Conservation (phyloP, 2,329 filamentous ascomycete species). For the Colletotrichum cereale region DNA sequence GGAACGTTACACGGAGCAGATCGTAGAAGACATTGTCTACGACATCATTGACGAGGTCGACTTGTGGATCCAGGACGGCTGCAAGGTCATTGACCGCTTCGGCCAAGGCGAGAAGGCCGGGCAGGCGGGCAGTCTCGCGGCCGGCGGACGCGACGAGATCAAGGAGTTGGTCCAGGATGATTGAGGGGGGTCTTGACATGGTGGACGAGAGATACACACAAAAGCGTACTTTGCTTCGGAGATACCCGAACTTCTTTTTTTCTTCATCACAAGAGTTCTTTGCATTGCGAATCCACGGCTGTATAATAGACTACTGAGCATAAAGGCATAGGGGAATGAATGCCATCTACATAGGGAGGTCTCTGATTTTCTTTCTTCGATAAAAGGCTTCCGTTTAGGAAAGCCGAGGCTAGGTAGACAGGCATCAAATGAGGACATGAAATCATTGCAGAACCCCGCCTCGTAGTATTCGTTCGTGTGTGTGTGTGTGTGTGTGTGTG, state of each 20-base stretch:
- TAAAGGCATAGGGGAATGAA: neutral
- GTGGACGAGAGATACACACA: neutral
- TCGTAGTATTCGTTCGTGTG: conserved; percentile 4
- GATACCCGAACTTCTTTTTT: conserved; percentile 28
- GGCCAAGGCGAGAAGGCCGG: conserved; percentile 54
- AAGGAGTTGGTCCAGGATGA: conserved; percentile 76
- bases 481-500: neutral
- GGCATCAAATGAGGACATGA: neutral
- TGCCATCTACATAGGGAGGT: neutral
- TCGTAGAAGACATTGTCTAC: conserved; percentile 92
- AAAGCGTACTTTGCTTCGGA: conserved; percentile 25
- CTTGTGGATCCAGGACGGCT: conserved; percentile 82
- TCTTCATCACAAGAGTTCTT: neutral
- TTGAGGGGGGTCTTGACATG: conserved; percentile 45
- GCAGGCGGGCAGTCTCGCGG: conserved; percentile 55
- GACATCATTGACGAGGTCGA: conserved; percentile 96
- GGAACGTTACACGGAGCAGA: conserved; percentile 90
- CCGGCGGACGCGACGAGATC: conserved; percentile 66
- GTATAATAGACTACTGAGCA: conserved; percentile 16
- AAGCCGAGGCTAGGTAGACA: neutral
- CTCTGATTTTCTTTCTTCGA: neutral
- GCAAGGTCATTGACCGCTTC: conserved; percentile 61
- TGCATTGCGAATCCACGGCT: conserved; percentile 26
- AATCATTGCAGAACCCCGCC: neutral
- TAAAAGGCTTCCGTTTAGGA: neutral